Evolutionary conservation across 2,329 filamentous ascomycete genomes (phyloP).

Genomic region (Periconia macrospinosa): DNA sequence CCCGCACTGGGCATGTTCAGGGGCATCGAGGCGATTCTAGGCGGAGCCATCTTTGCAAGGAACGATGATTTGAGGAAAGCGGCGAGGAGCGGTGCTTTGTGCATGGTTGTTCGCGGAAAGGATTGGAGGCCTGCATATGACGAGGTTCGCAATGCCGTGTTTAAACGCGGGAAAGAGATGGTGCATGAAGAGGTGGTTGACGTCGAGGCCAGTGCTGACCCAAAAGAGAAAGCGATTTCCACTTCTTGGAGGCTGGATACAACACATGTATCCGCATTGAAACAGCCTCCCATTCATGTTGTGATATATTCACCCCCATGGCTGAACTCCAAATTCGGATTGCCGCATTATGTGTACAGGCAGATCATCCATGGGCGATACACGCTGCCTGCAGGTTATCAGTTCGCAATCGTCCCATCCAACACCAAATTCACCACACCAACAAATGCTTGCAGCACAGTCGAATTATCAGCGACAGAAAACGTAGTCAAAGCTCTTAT

Average conservation of each 20-base stretch:
- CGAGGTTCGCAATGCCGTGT: slow-evolving; percentile 10
- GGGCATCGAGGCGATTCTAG: slow-evolving; percentile 28
- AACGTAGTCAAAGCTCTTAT: slow-evolving; percentile 25
- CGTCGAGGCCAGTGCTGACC: background rate
- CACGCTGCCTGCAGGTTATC: slow-evolving; percentile 16
- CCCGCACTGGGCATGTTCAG: slow-evolving; percentile 26
- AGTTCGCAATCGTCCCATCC: slow-evolving; percentile 17
- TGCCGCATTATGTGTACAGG: slow-evolving; percentile 15
- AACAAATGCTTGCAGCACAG: slow-evolving; percentile 1
- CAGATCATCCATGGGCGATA: slow-evolving; percentile 22
- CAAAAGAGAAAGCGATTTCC: background rate
- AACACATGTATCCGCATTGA: background rate
- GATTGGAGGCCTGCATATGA: slow-evolving; percentile 24
- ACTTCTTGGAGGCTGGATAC: background rate
- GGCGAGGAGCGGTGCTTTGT: slow-evolving; percentile 28
- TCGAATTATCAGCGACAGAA: slow-evolving; percentile 22
- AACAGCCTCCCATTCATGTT: slow-evolving; percentile 7
- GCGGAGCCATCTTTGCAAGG: slow-evolving; percentile 13
- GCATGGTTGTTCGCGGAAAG: slow-evolving; percentile 28
- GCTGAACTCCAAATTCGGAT: slow-evolving; percentile 17
- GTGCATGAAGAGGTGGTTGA: background rate
- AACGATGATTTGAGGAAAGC: slow-evolving; percentile 26
- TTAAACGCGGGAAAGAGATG: slow-evolving; percentile 2
- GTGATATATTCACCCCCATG: slow-evolving; percentile 16
- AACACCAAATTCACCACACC: slow-evolving; percentile 15